Percentiles rank a stretch among this genome's conserved stretches.
Conservation (phyloP, 768 basidiomycete species). For the Mycena leptocephala region DNA sequence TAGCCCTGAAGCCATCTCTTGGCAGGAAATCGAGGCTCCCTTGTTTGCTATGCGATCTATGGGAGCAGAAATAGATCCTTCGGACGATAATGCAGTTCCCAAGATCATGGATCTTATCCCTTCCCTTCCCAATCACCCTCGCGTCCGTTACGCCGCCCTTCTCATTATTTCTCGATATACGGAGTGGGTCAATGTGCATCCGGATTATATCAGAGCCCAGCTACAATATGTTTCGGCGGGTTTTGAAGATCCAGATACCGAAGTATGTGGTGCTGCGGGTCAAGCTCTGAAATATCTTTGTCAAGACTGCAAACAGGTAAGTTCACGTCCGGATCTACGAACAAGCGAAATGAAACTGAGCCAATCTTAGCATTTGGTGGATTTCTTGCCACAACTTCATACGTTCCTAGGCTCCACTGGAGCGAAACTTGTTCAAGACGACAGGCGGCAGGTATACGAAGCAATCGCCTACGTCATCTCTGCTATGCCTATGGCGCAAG, state of each 20-base stretch:
- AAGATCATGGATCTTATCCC: constrained; percentile 97
- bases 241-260: constrained; percentile 84
- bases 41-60: constrained; percentile 98
- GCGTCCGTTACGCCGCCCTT: constrained; percentile 95
- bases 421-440: constrained; percentile 86
- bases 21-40: constrained; percentile 99
- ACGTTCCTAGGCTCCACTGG: constrained; percentile 89
- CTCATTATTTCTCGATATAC: constrained; percentile 97
- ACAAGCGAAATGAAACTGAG: background rate
- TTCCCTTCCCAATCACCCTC: constrained; percentile 89
- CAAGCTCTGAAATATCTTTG: constrained; percentile 98
- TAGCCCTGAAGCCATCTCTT: constrained; percentile 72
- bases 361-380: constrained; percentile 82
- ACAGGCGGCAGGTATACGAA: constrained; percentile 93
- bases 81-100: constrained; percentile 90
- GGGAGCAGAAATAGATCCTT: constrained; percentile 92
- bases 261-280: constrained; percentile 94
- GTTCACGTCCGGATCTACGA: constrained; percentile 36
- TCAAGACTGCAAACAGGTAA: constrained; percentile 93
- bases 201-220: constrained; percentile 88
- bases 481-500: constrained; percentile 92
- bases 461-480: constrained; percentile 97
- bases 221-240: constrained; percentile 94
- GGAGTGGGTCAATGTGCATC: constrained; percentile 95
- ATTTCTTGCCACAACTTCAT: constrained; percentile 93